Base-by-base conservation (phyloP, 305 asterid species). In the Striga hermonthica region DNA sequence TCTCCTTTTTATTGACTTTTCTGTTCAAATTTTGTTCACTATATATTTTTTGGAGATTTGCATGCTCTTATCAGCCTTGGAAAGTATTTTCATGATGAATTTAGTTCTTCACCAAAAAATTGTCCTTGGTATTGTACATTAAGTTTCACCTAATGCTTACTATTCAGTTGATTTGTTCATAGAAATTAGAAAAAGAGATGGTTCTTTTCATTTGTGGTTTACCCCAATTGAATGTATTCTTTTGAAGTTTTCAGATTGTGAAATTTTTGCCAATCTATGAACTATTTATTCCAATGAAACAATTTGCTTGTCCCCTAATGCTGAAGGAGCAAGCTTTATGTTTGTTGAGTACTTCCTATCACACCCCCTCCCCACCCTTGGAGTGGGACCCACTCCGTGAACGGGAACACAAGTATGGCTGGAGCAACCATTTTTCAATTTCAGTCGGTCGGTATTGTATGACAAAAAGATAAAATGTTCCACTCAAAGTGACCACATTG, bases 31-130 rank as follows among this genome's bases (percentile, higher is more conserved):
- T 49, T 39, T 48, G 39, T 47, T 36, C 4, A 28, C 28, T 35
- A 12, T 6, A 22, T 28, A 22, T 0, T 22, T 22, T 22, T 48
- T 66, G 67, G 48, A 53, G 62, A 64, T 67, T 67, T 67, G 74
- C 62, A 62, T 63, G 74, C 39, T 22, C 35, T 12, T 49, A 53
- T 53, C 58, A 8, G 38, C 38, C 9, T 63, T 43, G 9, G 45
- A 31, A 35, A 22, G 0, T 57, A 38, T 57, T 43, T 22, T 69
- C 14, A 10, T 22, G 31, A 22, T 22, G 31, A 22, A 22, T 22
- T 22, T 13, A 5, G 58, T 52, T 56, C 47, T 28, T 52, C 11
- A 53, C 37, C 7, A 15, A 44, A 41, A 39, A 37, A 14, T 58
- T 58, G 9, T 58, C 34, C 1, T 5, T 12, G 10, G 31, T 54